phyloP scores from a whole-genome alignment of 306 rosid species.

The Begonia fuchsioides region DNA sequence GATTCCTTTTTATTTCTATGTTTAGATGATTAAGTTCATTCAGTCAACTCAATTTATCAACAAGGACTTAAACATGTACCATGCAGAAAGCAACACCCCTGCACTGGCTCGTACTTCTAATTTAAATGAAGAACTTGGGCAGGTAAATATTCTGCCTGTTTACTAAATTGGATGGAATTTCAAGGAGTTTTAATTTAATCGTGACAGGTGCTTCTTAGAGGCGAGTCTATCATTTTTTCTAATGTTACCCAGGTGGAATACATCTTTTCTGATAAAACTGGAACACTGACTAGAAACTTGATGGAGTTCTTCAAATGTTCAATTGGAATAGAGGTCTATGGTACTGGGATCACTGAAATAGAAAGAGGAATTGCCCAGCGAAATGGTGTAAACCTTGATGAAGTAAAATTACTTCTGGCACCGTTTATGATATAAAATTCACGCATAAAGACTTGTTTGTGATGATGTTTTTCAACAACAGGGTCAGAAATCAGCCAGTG shows the following conservation, averaged over 20 bases:
- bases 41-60: constrained; percentile 92
- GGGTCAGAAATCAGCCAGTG: constrained; percentile 38
- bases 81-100: constrained; percentile 76
- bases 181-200: background rate
- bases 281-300: constrained; percentile 86
- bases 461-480: constrained; percentile 9
- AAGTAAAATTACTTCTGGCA: constrained; percentile 8
- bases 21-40: constrained; percentile 94
- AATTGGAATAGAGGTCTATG: constrained; percentile 85
- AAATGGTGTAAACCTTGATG: constrained; percentile 51
- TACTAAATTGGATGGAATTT: background rate
- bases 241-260: constrained; percentile 68
- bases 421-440: background rate
- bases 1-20: constrained; percentile 9
- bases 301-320: constrained; percentile 99
- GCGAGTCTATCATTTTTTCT: constrained; percentile 5
- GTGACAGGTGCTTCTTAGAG: constrained; percentile 1
- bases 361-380: constrained; percentile 76
- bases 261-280: constrained; percentile 97
- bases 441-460: background rate
- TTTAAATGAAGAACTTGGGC: constrained; percentile 97
- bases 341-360: constrained; percentile 87
- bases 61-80: constrained; percentile 86
- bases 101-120: constrained; percentile 97
- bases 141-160: constrained; percentile 29